Conservation (phyloP, 768 basidiomycete genomes). For the Mycena crocata region DNA sequence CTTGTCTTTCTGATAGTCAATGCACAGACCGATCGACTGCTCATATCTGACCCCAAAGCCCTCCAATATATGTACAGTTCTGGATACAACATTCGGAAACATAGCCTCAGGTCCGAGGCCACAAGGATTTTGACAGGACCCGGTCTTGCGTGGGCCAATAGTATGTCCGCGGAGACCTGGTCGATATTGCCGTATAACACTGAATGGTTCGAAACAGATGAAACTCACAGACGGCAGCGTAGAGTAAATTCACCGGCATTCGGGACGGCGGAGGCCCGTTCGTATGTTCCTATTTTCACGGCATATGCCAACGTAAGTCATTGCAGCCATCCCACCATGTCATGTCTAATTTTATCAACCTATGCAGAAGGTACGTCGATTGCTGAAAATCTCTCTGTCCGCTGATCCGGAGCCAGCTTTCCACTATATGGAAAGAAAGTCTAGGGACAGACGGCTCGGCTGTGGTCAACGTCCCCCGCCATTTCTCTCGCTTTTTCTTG, state of each 20-base stretch:
- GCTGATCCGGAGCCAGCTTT: constrained; percentile 48
- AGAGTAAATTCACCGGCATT: constrained; percentile 69
- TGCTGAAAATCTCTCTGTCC: background rate
- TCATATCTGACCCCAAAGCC: constrained; percentile 68
- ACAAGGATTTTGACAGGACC: constrained; percentile 63
- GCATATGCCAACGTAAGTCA: constrained; percentile 54
- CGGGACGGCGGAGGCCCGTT: constrained; percentile 61
- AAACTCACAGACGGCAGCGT: constrained; percentile 65
- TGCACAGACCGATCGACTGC: constrained; percentile 61
- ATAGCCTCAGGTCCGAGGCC: constrained; percentile 61
- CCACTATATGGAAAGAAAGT: constrained; percentile 63
- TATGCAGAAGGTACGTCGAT: background rate
- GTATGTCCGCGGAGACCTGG: constrained; percentile 41
- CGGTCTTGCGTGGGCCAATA: constrained; percentile 67
- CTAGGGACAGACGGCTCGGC: constrained; percentile 54
- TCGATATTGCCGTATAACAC: background rate
- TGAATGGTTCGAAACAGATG: constrained; percentile 39
- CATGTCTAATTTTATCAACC: constrained; percentile 30
- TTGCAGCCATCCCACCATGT: constrained; percentile 37
- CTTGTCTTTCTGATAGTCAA: constrained; percentile 22
- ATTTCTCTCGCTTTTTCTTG: constrained; percentile 62
- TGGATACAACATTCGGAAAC: constrained; percentile 68
- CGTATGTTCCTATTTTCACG: constrained; percentile 62
- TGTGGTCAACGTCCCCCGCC: constrained; percentile 61
- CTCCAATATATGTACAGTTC: constrained; percentile 53